Base-by-base conservation (phyloP, 2,329 filamentous ascomycete species). In the Aureobasidium zeae region DNA sequence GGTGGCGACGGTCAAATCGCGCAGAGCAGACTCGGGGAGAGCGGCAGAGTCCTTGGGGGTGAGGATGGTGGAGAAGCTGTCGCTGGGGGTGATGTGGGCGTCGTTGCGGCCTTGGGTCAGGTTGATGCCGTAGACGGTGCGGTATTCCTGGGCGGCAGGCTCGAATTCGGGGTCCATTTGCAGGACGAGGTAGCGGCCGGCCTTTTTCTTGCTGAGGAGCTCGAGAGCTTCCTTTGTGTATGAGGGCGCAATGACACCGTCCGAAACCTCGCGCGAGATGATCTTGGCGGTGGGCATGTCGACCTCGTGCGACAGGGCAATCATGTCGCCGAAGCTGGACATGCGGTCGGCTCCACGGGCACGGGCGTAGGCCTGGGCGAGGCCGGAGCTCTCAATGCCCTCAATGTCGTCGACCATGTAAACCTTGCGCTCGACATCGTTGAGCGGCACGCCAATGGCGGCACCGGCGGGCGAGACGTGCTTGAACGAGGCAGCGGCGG, bases 331-430 rank as follows among this genome's bases (percentile, higher is more conserved):
- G 60, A 96, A 98, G 70, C 86, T 94, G 66, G 87, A 94, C 91
- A 96, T 96, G 56, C 91, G 85, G 69, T 98, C 91, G 36, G 91
- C 88, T 52, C 91, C 91, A 59, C 91, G 81, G 45, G 91, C 91
- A 61, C 91, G 85, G 47, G 91, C 89, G 59, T 98, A 98, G 28
- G 91, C 91, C 68, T 94, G 88, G 17, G 91, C 91, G 22, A 96
- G 77, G 31, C 73, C 74, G 7, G 89, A 96, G 34, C 76, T 76
- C 65, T 94, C 86, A 51, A 98, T 79, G 43, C 86, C 88, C 48
- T 79, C 76, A 56, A 98, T 93, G 60, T 95, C 91, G 59, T 94
- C 86, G 47, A 98, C 91, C 73, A 98, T 95, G 73, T 94, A 98
- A 44, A 95, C 91, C 70, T 94, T 93, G 66, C 85, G 82, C 76